These are phyloP conservation scores for Hordeum pubiflorum DNA, from an alignment of 202 grass and related monocot species.

Conservation along the genomic window DNA sequence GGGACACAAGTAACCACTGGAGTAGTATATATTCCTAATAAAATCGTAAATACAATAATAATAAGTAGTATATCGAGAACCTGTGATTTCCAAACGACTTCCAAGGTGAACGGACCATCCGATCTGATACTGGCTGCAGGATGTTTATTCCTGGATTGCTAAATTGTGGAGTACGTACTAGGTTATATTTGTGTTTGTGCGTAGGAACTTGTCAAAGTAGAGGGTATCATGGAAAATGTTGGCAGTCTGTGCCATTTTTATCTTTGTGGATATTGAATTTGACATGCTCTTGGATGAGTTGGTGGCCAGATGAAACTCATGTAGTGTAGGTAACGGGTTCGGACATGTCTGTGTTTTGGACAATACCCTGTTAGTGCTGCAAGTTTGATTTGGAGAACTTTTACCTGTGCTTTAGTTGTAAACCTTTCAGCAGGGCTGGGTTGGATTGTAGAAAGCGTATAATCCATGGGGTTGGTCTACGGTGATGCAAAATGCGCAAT, in stretches of 20 bases:
- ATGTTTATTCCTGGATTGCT: neutral
- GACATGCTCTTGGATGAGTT: neutral
- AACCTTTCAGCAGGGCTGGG: neutral
- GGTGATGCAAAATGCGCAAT: neutral
- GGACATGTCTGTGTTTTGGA: neutral
- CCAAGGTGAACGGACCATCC: neutral
- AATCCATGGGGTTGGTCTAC: neutral
- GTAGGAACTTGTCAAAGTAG: neutral
- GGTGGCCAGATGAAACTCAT: neutral
- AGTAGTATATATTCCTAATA: neutral
- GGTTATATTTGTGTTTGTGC: neutral
- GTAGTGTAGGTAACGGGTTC: neutral
- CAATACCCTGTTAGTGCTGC: slow-evolving; percentile 1
- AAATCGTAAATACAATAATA: neutral
- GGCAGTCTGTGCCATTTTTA: neutral
- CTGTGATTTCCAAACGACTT: neutral
- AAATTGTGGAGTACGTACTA: neutral
- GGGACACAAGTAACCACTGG: neutral
- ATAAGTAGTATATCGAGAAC: neutral
- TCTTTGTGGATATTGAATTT: neutral
- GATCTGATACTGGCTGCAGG: neutral
- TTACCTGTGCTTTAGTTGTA: neutral
- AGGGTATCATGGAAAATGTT: neutral
- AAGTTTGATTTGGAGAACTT: neutral
- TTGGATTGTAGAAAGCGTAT: neutral